Evolutionary conservation across 305 asterid species (phyloP).

Genomic region (Fraxinus greggii): DNA sequence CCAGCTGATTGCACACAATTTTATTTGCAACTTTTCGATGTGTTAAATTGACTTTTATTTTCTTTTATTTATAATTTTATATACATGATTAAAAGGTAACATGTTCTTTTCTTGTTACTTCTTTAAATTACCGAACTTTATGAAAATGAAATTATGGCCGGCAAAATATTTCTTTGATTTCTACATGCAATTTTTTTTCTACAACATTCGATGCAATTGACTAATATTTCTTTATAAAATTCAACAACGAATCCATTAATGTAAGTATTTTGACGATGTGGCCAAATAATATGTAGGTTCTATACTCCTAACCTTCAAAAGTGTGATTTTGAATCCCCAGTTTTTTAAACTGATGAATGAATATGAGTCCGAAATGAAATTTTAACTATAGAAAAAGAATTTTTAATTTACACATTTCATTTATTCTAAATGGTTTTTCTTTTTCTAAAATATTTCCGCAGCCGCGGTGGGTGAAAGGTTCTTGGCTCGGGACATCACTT

Average conservation of each 20-base stretch:
- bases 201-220: not conserved
- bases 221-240: too few species aligned
- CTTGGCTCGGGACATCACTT: slow-evolving; percentile 40
- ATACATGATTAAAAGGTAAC: not conserved
- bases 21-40: not conserved
- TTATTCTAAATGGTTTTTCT: too few species aligned
- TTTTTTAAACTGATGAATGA: not conserved
- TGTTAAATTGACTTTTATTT: not conserved
- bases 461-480: slow-evolving; percentile 44
- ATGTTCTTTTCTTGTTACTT: not conserved
- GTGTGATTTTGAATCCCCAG: not conserved
- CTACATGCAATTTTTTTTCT: not conserved
- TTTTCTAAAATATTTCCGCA: slow-evolving; percentile 11
- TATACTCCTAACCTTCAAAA: not conserved
- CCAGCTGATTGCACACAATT: not conserved
- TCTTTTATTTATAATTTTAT: too few species aligned
- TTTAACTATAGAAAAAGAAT: too few species aligned
- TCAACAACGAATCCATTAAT: too few species aligned
- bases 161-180: not conserved
- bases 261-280: not conserved
- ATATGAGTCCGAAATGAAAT: not conserved
- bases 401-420: too few species aligned
- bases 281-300: not conserved
- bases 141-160: not conserved
- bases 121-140: too few species aligned